These are phyloP conservation scores for Penicillium capsulatum DNA, from an alignment of 2,329 filamentous ascomycete species.

Conservation along the genomic window DNA sequence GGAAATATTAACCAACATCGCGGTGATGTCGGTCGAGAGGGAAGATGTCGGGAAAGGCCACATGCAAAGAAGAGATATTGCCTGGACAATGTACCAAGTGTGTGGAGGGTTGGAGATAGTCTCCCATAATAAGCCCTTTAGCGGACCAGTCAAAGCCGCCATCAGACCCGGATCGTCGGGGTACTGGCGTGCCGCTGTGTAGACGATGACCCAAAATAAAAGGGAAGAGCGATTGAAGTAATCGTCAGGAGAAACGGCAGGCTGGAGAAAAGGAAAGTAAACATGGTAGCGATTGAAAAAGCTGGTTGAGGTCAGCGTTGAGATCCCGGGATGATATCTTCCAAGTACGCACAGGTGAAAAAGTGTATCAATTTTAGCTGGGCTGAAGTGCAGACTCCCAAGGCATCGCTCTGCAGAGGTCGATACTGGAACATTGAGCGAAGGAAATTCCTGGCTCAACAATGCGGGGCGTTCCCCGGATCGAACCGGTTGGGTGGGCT, in stretches of 20 bases:
- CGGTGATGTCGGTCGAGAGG: slow-evolving; percentile 14
- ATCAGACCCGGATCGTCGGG: slow-evolving; percentile 8
- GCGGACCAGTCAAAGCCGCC: slow-evolving; percentile 3
- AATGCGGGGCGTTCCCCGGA: neutral
- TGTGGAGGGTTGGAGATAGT: slow-evolving; percentile 17
- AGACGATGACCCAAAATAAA: slow-evolving; percentile 15
- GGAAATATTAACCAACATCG: slow-evolving; percentile 15
- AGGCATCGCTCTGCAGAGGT: neutral
- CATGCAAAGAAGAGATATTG: slow-evolving; percentile 19
- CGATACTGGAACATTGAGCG: neutral
- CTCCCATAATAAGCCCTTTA: slow-evolving; percentile 13
- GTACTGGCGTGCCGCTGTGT: slow-evolving; percentile 10
- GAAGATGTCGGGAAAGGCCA: slow-evolving; percentile 24
- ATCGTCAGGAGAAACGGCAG: slow-evolving; percentile 1
- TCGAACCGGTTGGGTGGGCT: neutral
- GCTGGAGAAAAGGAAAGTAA: slow-evolving; percentile 1
- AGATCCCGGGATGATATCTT: neutral
- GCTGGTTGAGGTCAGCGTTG: slow-evolving; percentile 2
- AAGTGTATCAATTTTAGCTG: slow-evolving; percentile 1
- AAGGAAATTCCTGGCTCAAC: neutral
- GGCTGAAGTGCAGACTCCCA: neutral
- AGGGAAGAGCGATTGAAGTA: slow-evolving; percentile 8
- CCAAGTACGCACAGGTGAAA: slow-evolving; percentile 4
- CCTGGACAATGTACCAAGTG: slow-evolving; percentile 18
- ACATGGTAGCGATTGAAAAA: slow-evolving; percentile 3